Conservation (phyloP, 2,329 filamentous ascomycete genomes). For the Colletotrichum somersetense region DNA sequence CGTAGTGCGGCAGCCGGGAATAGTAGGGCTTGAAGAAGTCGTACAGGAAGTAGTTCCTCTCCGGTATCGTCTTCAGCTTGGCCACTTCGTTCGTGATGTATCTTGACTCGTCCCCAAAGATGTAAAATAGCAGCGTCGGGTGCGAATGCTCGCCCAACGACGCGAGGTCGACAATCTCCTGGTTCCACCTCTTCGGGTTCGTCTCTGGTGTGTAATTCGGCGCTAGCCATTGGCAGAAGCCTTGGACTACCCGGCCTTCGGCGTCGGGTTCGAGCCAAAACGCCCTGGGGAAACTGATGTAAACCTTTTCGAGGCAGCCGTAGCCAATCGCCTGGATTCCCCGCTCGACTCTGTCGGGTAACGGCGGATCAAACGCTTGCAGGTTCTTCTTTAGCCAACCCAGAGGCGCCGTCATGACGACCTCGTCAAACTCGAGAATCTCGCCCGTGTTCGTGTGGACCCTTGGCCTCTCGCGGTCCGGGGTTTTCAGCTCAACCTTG, state of each 20-base stretch:
- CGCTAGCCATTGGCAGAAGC: slow-evolving; percentile 82
- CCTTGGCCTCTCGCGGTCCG: slow-evolving; percentile 49
- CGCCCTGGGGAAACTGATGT: slow-evolving; percentile 78
- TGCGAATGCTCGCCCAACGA: slow-evolving; percentile 74
- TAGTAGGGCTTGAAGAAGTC: slow-evolving; percentile 83
- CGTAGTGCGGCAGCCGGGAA: slow-evolving; percentile 78
- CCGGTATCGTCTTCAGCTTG: slow-evolving; percentile 56
- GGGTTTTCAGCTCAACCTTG: slow-evolving; percentile 54
- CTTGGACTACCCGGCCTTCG: slow-evolving; percentile 61
- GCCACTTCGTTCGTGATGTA: slow-evolving; percentile 63
- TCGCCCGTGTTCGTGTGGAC: slow-evolving; percentile 62
- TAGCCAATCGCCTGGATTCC: slow-evolving; percentile 77
- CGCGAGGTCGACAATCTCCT: slow-evolving; percentile 82
- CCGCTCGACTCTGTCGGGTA: slow-evolving; percentile 68
- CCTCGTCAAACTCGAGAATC: slow-evolving; percentile 70
- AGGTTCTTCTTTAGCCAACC: slow-evolving; percentile 76
- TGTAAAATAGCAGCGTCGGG: slow-evolving; percentile 89
- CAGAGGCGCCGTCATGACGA: slow-evolving; percentile 76
- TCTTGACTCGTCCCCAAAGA: slow-evolving; percentile 72
- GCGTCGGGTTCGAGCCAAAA: slow-evolving; percentile 74
- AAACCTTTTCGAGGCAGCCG: slow-evolving; percentile 78
- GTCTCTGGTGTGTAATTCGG: slow-evolving; percentile 75
- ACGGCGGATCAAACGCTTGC: slow-evolving; percentile 68
- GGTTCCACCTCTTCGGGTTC: slow-evolving; percentile 76
- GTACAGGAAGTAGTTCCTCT: slow-evolving; percentile 68